Conservation (phyloP, 2,329 filamentous ascomycete species). For the Pseudogymnoascus sp. region DNA sequence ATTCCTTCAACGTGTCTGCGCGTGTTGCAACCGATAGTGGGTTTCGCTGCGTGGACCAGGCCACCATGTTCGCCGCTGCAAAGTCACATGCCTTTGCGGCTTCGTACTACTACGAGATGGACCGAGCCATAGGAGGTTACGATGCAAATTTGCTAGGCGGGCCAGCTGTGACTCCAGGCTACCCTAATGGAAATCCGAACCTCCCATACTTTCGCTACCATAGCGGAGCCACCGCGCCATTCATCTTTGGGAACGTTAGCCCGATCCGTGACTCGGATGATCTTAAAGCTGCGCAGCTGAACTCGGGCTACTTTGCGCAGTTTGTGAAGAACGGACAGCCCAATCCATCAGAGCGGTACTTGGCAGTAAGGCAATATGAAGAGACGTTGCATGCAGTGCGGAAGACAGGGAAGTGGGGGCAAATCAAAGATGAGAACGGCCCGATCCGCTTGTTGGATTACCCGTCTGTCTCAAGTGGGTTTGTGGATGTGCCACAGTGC, state of each 20-base stretch:
- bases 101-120: conserved; percentile 44
- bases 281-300: conserved; percentile 37
- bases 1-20: conserved; percentile 46
- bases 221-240: conserved; percentile 36
- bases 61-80: conserved; percentile 41
- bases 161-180: conserved; percentile 33
- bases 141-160: conserved; percentile 44
- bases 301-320: conserved; percentile 38
- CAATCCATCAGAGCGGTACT: conserved; percentile 36
- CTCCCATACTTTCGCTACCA: conserved; percentile 47
- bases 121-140: conserved; percentile 40
- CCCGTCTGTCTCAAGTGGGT: conserved; percentile 32
- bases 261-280: conserved; percentile 37
- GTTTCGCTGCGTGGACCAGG: conserved; percentile 48
- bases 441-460: conserved; percentile 39
- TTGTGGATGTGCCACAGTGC: conserved; percentile 42
- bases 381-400: conserved; percentile 34
- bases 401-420: conserved; percentile 34
- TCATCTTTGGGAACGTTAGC: conserved; percentile 38
- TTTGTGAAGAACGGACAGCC: conserved; percentile 40
- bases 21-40: conserved; percentile 45
- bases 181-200: conserved; percentile 40
- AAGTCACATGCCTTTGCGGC: conserved; percentile 35
- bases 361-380: conserved; percentile 37
- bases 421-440: conserved; percentile 31